A percentile compares a stretch with the other conserved stretches of the same genome.
phyloP scores from a whole-genome alignment of 176 grass and related monocot species.

The Paspalum vaginatum region DNA sequence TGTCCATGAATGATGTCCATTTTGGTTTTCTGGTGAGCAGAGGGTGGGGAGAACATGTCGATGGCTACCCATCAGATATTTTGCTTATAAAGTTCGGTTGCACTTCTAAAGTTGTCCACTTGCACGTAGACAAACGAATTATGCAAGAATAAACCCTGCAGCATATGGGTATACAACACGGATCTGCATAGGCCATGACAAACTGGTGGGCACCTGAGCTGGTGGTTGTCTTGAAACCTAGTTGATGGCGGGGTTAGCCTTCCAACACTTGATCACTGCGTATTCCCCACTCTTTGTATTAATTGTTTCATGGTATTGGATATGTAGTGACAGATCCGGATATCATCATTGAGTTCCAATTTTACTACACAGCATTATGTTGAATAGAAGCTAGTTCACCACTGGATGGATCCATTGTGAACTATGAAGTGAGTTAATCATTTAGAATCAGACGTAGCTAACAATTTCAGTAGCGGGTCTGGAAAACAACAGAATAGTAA shows the following conservation, averaged over 20 bases:
- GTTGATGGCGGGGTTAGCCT: neutral
- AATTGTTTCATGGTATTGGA: neutral
- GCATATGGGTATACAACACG: neutral
- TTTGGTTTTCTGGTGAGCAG: slow-evolving; percentile 27
- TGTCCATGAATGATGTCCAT: neutral
- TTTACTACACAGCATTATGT: neutral
- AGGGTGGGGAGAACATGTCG: slow-evolving; percentile 5
- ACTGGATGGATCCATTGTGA: neutral
- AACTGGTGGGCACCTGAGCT: neutral
- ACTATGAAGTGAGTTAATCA: neutral
- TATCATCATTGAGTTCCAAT: neutral
- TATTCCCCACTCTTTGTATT: neutral
- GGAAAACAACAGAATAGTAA: neutral
- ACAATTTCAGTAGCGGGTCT: neutral
- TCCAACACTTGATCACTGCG: neutral
- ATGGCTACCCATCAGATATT: slow-evolving; percentile 35
- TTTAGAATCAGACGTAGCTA: neutral
- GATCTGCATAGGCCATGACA: neutral
- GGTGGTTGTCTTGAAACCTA: neutral
- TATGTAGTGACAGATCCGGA: neutral
- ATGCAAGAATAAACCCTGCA: slow-evolving; percentile 24
- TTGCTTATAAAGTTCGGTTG: slow-evolving; percentile 20
- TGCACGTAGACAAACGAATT: slow-evolving; percentile 20
- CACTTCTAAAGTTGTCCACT: slow-evolving; percentile 26
- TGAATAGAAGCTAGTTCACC: neutral